phyloP scores from a whole-genome alignment of 805 yeast species.

The Cyberlindnera mrakii region DNA sequence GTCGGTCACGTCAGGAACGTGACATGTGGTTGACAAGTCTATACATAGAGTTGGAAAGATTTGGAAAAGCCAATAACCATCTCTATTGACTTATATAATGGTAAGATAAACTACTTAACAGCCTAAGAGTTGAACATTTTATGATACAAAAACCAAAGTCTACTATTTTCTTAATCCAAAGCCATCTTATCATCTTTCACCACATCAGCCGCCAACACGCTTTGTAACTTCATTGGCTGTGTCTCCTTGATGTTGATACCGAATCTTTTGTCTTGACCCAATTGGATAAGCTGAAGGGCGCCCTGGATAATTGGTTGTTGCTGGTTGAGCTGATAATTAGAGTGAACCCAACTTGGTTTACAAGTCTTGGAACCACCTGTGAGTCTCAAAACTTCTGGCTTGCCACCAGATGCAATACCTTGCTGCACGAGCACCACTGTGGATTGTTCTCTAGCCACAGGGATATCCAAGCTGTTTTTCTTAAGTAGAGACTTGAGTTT shows the following conservation, averaged over 20 bases:
- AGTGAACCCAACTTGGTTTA: constrained; percentile 85
- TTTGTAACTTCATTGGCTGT: constrained; percentile 41
- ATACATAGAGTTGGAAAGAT: constrained; percentile 30
- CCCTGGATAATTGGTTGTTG: constrained; percentile 35
- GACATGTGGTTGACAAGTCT: constrained; percentile 68
- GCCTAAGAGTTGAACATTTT: not conserved
- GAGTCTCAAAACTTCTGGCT: constrained; percentile 62
- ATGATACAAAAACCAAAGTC: not conserved
- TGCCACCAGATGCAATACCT: constrained; percentile 32
- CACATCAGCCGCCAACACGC: constrained; percentile 3
- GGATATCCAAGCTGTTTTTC: constrained; percentile 40
- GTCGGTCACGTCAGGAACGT: constrained; percentile 74
- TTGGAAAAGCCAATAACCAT: constrained; percentile 12
- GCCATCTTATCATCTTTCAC: constrained; percentile 11
- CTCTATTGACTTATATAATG: not conserved
- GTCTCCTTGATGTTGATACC: constrained; percentile 64
- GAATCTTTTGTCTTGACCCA: constrained; percentile 62
- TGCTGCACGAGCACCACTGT: constrained; percentile 60
- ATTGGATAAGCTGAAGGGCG: constrained; percentile 48
- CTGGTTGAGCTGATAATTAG: constrained; percentile 57
- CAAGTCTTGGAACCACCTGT: constrained; percentile 71
- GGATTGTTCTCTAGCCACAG: constrained; percentile 72
- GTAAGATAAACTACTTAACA: not conserved
- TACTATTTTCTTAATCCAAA: constrained; percentile 7
- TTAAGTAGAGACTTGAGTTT: constrained; percentile 59